Evolutionary conservation across 495 filamentous ascomycete genomes (phyloP).

Genomic region (Penicillium herquei): DNA sequence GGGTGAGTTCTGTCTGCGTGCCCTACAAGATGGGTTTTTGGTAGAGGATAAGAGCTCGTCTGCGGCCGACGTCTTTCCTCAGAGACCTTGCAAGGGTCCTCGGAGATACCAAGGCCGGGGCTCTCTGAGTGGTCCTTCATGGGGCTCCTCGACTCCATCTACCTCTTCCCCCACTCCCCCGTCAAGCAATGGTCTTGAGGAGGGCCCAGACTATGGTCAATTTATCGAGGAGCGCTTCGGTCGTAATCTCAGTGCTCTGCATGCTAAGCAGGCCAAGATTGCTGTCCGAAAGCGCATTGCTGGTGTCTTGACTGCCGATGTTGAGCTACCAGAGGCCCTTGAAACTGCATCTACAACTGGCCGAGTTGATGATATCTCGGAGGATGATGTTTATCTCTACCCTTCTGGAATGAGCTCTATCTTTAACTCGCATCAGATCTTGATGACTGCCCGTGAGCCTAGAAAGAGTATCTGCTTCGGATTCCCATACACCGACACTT

Average conservation of each 20-base stretch:
- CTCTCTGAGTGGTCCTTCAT: constrained; percentile 34
- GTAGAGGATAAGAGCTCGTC: constrained; percentile 45
- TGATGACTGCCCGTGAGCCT: constrained; percentile 54
- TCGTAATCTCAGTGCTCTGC: constrained; percentile 76
- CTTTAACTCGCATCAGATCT: constrained; percentile 75
- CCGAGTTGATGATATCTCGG: constrained; percentile 69
- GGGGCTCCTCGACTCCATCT: constrained; percentile 11
- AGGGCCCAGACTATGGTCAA: constrained; percentile 65
- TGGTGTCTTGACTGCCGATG: constrained; percentile 73
- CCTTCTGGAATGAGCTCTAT: constrained; percentile 94
- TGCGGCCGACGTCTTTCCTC: constrained; percentile 27
- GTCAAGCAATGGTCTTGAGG: constrained; percentile 26
- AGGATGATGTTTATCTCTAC: constrained; percentile 86
- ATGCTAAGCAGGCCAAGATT: constrained; percentile 77
- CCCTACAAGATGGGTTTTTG: constrained; percentile 70
- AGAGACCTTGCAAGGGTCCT: constrained; percentile 61
- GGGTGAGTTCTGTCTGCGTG: constrained; percentile 79
- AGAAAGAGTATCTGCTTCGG: constrained; percentile 48
- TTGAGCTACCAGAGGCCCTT: constrained; percentile 65
- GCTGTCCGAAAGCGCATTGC: constrained; percentile 87
- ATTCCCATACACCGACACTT: constrained; percentile 94
- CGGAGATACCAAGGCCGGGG: constrained; percentile 66
- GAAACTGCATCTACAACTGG: constrained; percentile 40
- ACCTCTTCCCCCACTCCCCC: constrained; percentile 6
- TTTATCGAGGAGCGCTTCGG: constrained; percentile 97